A percentile compares a stretch with the other conserved stretches of the same genome.
Evolutionary conservation across 345 rosid genomes (phyloP).

Genomic region (Salix caprea): DNA sequence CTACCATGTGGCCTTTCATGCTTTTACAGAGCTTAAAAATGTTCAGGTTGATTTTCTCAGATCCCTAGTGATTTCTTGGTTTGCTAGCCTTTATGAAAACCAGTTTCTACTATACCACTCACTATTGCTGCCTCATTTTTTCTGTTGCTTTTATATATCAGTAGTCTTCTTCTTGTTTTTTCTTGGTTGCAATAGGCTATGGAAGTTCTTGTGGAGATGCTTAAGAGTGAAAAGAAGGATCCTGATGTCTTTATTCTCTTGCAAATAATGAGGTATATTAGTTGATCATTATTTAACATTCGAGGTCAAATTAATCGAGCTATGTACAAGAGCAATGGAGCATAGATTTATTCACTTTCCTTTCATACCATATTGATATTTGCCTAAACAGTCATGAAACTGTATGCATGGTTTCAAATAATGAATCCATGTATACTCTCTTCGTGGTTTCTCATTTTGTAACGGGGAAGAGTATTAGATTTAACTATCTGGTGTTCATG

Average conservation of each 20-base stretch:
- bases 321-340: neutral
- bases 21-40: constrained; percentile 75
- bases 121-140: neutral
- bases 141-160: neutral
- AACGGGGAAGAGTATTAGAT: neutral
- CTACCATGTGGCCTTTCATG: constrained; percentile 75
- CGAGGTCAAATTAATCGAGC: neutral
- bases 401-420: neutral
- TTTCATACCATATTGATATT: neutral
- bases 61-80: constrained; percentile 14
- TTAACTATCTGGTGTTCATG: neutral
- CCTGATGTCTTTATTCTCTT: constrained; percentile 60
- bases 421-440: no score
- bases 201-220: constrained; percentile 76
- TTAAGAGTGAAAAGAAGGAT: constrained; percentile 54
- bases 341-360: neutral
- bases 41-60: constrained; percentile 50
- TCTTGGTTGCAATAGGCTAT: constrained; percentile 45
- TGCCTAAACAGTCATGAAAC: neutral
- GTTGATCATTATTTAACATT: neutral
- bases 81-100: neutral
- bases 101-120: neutral
- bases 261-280: constrained; percentile 65
- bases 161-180: neutral
- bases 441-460: neutral